Conservation (phyloP, 2,329 filamentous ascomycete species). For the Fusarium scirpi region DNA sequence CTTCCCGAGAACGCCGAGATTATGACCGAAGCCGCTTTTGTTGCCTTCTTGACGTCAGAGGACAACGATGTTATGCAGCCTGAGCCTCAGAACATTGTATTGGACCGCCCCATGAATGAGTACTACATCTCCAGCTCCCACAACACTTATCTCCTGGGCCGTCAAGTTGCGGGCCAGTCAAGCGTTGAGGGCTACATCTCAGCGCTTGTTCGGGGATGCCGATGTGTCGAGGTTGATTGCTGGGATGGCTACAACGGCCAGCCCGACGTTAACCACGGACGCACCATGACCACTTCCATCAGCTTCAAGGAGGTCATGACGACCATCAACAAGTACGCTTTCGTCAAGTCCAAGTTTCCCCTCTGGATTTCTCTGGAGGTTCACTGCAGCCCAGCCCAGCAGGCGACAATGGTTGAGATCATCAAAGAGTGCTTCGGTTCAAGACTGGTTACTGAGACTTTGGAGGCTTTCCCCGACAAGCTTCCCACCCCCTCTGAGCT, state of each 20-base stretch:
- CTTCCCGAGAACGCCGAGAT: constrained; percentile 60
- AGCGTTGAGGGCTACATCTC: constrained; percentile 96
- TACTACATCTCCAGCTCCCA: constrained; percentile 99
- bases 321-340: constrained; percentile 95
- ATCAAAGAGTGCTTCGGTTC: constrained; percentile 87
- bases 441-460: constrained; percentile 80
- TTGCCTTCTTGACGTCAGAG: constrained; percentile 79
- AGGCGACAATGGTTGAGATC: constrained; percentile 87
- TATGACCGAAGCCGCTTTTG: constrained; percentile 84
- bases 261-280: constrained; percentile 91
- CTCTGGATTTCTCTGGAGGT: constrained; percentile 96
- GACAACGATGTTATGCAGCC: constrained; percentile 76
- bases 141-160: constrained; percentile 94
- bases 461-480: constrained; percentile 74
- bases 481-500: constrained; percentile 90
- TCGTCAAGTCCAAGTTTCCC: constrained; percentile 86
- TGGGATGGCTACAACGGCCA: constrained; percentile 93
- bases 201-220: constrained; percentile 87
- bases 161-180: constrained; percentile 89
- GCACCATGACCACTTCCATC: constrained; percentile 88
- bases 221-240: constrained; percentile 97
- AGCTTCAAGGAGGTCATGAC: constrained; percentile 92
- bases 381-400: constrained; percentile 87
- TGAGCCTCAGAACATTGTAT: constrained; percentile 69
- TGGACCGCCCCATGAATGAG: constrained; percentile 91